A percentile compares a stretch with the other conserved stretches of the same genome.
These are phyloP conservation scores for Epithele typhae DNA, from an alignment of 768 basidiomycete genomes.

Conservation along the genomic window DNA sequence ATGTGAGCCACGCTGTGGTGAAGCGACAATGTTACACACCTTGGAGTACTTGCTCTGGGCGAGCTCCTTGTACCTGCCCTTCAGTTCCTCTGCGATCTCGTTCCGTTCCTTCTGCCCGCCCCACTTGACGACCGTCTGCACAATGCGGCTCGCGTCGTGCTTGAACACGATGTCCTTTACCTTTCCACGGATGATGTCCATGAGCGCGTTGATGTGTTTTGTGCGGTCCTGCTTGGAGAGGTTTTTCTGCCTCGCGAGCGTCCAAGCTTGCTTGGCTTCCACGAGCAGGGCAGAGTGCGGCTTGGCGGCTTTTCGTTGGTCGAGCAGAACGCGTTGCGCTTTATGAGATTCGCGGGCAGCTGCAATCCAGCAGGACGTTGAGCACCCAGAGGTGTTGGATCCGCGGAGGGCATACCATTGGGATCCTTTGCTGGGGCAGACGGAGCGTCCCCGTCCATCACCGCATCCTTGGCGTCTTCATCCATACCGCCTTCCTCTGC, in stretches of 20 bases:
- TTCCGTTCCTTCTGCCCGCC: conserved; percentile 72
- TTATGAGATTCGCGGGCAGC: conserved; percentile 68
- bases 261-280: conserved; percentile 77
- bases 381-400: background rate
- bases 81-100: conserved; percentile 78
- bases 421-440: conserved; percentile 41
- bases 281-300: conserved; percentile 67
- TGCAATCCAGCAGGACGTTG: no score
- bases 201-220: conserved; percentile 68
- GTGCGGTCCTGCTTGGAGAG: conserved; percentile 67
- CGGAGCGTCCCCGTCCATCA: conserved; percentile 25
- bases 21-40: conserved; percentile 34
- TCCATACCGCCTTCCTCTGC: conserved; percentile 21
- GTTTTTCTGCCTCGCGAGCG: conserved; percentile 67
- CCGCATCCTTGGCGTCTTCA: conserved; percentile 34
- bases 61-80: conserved; percentile 72
- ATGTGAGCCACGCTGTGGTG: background rate
- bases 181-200: conserved; percentile 72
- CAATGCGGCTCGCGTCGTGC: conserved; percentile 87
- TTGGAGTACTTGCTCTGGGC: conserved; percentile 90
- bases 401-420: conserved; percentile 42
- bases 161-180: conserved; percentile 86
- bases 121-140: conserved; percentile 78
- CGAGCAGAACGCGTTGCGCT: conserved; percentile 59
- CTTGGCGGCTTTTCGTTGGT: conserved; percentile 72